phyloP scores from a whole-genome alignment of 495 filamentous ascomycete genomes.

The Saxophila tyrrhenica region DNA sequence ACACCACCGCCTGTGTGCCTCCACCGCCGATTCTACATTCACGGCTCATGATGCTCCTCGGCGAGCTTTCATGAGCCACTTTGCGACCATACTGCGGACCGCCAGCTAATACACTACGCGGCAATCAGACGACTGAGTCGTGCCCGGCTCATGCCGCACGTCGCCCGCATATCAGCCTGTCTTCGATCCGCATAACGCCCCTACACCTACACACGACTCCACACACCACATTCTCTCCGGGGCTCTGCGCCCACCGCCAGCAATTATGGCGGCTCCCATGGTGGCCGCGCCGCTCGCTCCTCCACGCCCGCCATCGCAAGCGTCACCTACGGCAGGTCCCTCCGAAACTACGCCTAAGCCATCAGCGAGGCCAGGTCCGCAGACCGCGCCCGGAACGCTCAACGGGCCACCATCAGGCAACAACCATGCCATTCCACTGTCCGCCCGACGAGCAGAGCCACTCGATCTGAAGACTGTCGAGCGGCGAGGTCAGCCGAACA shows the following conservation, averaged over 20 bases:
- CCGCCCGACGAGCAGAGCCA: conserved; percentile 56
- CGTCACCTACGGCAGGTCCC: not conserved
- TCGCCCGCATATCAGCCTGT: not conserved
- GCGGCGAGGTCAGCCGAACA: conserved; percentile 63
- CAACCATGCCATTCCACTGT: conserved; percentile 40
- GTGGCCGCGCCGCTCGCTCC: not conserved
- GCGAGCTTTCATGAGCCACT: not conserved
- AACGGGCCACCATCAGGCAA: conserved; percentile 22
- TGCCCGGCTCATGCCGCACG: not conserved
- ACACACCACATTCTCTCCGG: too few relatives aligned
- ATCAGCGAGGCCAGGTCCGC: not conserved
- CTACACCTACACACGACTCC: not conserved
- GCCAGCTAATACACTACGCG: too few relatives aligned
- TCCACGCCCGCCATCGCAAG: not conserved
- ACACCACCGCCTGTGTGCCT: too few relatives aligned
- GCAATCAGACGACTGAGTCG: too few relatives aligned
- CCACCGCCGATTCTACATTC: not conserved
- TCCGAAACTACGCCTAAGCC: conserved; percentile 2
- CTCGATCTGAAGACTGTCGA: conserved; percentile 87
- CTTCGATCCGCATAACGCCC: not conserved
- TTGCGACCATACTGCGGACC: not conserved
- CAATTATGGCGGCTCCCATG: conserved; percentile 13
- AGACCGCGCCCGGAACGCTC: conserved; percentile 17
- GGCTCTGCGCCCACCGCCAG: too few relatives aligned
- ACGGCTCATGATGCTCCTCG: not conserved